Base-by-base conservation (phyloP, 148 eudicot genomes). In the Nepenthes mirabilis region DNA sequence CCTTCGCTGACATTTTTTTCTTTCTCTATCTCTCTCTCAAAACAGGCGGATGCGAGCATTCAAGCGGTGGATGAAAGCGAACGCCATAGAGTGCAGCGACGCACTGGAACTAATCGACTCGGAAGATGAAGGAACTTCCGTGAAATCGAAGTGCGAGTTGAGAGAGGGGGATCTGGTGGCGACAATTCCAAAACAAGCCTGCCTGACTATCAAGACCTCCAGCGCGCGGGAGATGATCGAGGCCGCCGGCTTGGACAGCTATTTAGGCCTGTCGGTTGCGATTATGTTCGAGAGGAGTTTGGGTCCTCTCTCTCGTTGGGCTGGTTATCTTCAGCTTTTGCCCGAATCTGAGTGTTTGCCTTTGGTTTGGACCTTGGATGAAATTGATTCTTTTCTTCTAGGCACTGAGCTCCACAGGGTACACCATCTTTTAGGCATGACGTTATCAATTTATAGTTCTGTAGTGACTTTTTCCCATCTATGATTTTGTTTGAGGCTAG, bases 341-440 rank as follows among this genome's bases (percentile, higher is more conserved):
- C 96, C 96, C 0, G 50, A 60, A 1, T 37, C 52, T 9, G 86
- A 88, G 68, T 62, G 64, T 1, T 74, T 86, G 45, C 99, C 99
- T 1, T 64, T 93, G 71, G 67, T 84, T 43, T 93, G 99, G 96
- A 82, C 76, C 43, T 51, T 77, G 58, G 62, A 71, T 14, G 87
- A 93, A 33, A 43, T 93, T 64, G 80, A 88, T 32, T 64, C 73
- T 43, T 74, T 93, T 3, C 79, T 93, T 14, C 8, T 57, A 6
- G 98, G 95, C 9, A 93, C 97, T 14, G 98, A 91, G 76, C 94
- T 91, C n/a, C 96, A 91, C 68, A 74, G 85, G 96, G 97, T 65
- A 55, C 9, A 32, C 23, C 34, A 40, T 40, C 45, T 40, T 8
- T 8, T 23, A 0, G 23, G 23, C 23, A 23, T 23, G 23, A 23